phyloP scores from a whole-genome alignment of 768 basidiomycete species.

The Infundibulicybe gibba region DNA sequence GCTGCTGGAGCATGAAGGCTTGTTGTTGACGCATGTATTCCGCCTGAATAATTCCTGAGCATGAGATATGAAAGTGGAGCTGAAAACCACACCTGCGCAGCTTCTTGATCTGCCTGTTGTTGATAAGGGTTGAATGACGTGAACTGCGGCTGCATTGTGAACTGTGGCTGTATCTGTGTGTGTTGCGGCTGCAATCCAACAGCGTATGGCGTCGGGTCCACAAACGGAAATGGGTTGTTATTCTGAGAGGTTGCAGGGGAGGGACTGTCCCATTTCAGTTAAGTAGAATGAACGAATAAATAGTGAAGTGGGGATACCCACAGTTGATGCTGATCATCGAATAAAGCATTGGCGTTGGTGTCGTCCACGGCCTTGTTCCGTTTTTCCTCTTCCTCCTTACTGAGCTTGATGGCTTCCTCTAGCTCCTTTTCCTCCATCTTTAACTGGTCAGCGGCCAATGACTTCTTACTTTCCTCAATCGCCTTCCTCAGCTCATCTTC shows the following conservation, averaged over 20 bases:
- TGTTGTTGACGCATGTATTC: slow-evolving; percentile 77
- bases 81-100: slow-evolving; percentile 48
- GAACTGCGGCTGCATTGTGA: slow-evolving; percentile 80
- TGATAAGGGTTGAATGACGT: slow-evolving; percentile 94
- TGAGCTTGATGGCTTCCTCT: slow-evolving; percentile 75
- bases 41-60: slow-evolving; percentile 35
- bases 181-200: slow-evolving; percentile 53
- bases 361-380: slow-evolving; percentile 69
- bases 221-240: slow-evolving; percentile 60
- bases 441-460: slow-evolving; percentile 65
- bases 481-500: slow-evolving; percentile 85
- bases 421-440: slow-evolving; percentile 82
- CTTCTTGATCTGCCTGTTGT: slow-evolving; percentile 90
- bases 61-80: neutral
- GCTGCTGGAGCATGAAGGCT: slow-evolving; percentile 52
- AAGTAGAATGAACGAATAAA: neutral
- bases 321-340: slow-evolving; percentile 85
- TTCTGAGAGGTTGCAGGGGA: slow-evolving; percentile 24
- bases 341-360: slow-evolving; percentile 69
- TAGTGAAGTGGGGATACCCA: slow-evolving; percentile 32
- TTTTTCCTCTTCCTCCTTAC: slow-evolving; percentile 86
- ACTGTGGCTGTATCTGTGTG: slow-evolving; percentile 69
- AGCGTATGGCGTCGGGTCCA: slow-evolving; percentile 58
- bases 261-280: slow-evolving; percentile 16
- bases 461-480: slow-evolving; percentile 86